Conservation (phyloP, 2,329 filamentous ascomycete genomes). For the Diaporthe capsici region DNA sequence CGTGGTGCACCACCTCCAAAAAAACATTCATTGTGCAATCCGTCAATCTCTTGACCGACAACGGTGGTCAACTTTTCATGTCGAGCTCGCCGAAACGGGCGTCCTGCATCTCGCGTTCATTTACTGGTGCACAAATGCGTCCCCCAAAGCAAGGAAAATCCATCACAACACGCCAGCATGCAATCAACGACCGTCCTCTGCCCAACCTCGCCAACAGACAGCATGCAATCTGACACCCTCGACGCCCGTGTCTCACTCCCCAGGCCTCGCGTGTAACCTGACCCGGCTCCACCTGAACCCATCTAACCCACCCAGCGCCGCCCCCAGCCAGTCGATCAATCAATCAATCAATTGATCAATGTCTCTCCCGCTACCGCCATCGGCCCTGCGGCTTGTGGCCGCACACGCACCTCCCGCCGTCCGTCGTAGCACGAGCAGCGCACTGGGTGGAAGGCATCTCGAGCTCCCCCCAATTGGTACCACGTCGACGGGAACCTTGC, state of each 20-base stretch:
- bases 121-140: conserved; percentile 12
- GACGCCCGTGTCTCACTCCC: conserved; percentile 22
- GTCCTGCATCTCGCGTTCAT: conserved; percentile 6
- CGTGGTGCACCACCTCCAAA: not conserved
- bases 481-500: conserved; percentile 32
- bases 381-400: not conserved
- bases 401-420: not conserved
- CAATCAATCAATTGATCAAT: conserved; percentile 12
- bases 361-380: conserved; percentile 6
- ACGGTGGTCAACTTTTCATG: not conserved
- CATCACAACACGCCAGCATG: not conserved
- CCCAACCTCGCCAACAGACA: conserved; percentile 18
- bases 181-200: not conserved
- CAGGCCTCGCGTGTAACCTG: conserved; percentile 21
- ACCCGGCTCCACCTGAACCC: conserved; percentile 28
- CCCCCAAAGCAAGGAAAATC: conserved; percentile 6
- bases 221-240: conserved; percentile 26
- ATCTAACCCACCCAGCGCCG: too few species aligned
- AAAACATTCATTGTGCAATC: not conserved
- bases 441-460: not conserved
- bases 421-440: not conserved
- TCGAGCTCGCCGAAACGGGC: conserved; percentile 13
- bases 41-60: not conserved
- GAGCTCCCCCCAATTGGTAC: conserved; percentile 11
- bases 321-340: conserved; percentile 16